Conservation (phyloP, 768 basidiomycete genomes). For the Dacryopinax spathularia region DNA sequence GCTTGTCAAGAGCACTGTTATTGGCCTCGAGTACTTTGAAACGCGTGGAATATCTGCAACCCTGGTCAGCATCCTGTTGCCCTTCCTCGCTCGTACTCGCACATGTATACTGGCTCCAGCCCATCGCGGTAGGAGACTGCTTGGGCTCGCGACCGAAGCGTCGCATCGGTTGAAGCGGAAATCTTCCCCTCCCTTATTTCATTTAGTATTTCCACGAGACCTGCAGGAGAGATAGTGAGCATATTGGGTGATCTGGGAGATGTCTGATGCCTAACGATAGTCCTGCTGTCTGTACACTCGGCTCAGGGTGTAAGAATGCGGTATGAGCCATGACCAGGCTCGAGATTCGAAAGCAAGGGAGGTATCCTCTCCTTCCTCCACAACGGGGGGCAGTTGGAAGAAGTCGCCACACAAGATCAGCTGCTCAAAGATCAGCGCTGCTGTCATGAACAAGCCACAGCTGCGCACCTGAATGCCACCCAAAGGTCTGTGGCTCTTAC, state of each 20-base stretch:
- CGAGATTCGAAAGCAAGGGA: constrained; percentile 32
- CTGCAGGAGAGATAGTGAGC: constrained; percentile 10
- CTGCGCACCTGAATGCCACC: constrained; percentile 29
- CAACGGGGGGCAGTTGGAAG: constrained; percentile 34
- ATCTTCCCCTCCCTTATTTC: constrained; percentile 34
- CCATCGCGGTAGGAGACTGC: constrained; percentile 49
- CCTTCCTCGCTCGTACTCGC: too few species aligned
- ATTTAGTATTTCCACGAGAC: constrained; percentile 34
- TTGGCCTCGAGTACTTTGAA: too few species aligned
- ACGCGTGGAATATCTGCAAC: too few species aligned
- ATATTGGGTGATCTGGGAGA: background rate
- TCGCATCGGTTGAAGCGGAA: constrained; percentile 26
- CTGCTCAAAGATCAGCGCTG: constrained; percentile 7
- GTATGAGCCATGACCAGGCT: constrained; percentile 27
- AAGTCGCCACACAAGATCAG: constrained; percentile 34
- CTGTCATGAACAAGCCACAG: background rate
- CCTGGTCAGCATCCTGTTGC: too few species aligned
- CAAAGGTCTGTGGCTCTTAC: constrained; percentile 21
- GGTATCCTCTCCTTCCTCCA: constrained; percentile 18
- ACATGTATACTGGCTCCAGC: too few species aligned
- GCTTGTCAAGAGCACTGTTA: too few species aligned
- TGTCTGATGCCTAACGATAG: constrained; percentile 21
- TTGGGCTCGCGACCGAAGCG: constrained; percentile 47
- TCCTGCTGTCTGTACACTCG: constrained; percentile 35
- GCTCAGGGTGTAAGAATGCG: constrained; percentile 29